A percentile compares a stretch with the other conserved stretches of the same genome.
Evolutionary conservation across 495 filamentous ascomycete genomes (phyloP).

Genomic region (Podospora anserina): DNA sequence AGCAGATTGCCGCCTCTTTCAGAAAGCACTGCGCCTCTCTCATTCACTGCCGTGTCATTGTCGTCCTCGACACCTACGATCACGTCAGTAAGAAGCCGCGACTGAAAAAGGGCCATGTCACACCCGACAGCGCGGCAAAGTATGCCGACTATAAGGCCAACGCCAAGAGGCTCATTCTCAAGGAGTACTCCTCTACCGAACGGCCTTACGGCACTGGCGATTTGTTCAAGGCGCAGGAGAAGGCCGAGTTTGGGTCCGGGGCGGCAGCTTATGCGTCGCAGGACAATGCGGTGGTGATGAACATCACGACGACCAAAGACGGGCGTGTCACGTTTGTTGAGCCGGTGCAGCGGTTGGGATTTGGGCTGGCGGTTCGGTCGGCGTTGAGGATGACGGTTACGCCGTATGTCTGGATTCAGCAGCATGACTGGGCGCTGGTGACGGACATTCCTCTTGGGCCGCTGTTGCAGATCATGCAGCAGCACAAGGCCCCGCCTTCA

Average conservation of each 20-base stretch:
- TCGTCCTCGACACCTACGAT: conserved; percentile 48
- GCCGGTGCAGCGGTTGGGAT: conserved; percentile 42
- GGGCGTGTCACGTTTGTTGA: conserved; percentile 41
- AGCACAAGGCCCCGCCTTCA: conserved; percentile 17
- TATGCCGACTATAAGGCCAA: conserved; percentile 42
- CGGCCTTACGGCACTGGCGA: conserved; percentile 4
- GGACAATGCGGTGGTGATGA: conserved; percentile 37
- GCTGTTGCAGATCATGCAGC: conserved; percentile 41
- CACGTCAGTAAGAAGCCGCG: conserved; percentile 35
- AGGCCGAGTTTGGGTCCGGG: conserved; percentile 44
- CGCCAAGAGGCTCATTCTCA: conserved; percentile 37
- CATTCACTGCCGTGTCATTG: conserved; percentile 36
- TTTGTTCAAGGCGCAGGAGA: conserved; percentile 21
- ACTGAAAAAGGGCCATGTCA: conserved; percentile 47
- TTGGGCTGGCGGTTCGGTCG: conserved; percentile 45
- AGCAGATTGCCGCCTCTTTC: conserved; percentile 39
- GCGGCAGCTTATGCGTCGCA: conserved; percentile 25
- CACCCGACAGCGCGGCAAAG: conserved; percentile 35
- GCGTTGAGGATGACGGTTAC: conserved; percentile 41
- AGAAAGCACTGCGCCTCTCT: conserved; percentile 34
- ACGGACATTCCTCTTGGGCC: conserved; percentile 38
- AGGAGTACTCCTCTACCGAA: conserved; percentile 22
- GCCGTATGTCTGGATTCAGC: conserved; percentile 49
- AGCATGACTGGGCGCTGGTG: conserved; percentile 48
- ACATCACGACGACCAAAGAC: conserved; percentile 34